Evolutionary conservation across 2,329 filamentous ascomycete species (phyloP).

Genomic region (Xylogone sp.): DNA sequence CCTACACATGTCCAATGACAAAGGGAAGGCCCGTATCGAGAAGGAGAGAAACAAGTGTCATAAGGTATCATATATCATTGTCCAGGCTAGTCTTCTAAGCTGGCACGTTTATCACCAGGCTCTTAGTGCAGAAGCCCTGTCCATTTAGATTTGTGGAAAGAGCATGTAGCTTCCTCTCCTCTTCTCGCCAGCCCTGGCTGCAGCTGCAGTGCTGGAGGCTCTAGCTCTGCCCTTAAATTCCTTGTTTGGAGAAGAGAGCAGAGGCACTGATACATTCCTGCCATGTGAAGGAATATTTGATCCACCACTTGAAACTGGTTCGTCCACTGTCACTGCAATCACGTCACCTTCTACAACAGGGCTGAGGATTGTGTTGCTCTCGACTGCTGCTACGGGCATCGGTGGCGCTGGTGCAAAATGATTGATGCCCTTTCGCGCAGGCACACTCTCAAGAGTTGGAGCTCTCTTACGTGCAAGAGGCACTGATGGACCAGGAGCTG

Average conservation of each 20-base stretch:
- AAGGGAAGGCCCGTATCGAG: neutral
- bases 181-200: slow-evolving; percentile 11
- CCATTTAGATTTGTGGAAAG: slow-evolving; percentile 17
- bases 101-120: too few species aligned
- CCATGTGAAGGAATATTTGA: slow-evolving; percentile 12
- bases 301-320: neutral
- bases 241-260: slow-evolving; percentile 12
- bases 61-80: neutral
- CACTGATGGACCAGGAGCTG: neutral
- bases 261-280: slow-evolving; percentile 24
- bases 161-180: slow-evolving; percentile 24
- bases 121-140: neutral
- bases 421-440: slow-evolving; percentile 9
- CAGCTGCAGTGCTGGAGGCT: slow-evolving; percentile 14
- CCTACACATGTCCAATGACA: neutral
- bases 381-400: neutral
- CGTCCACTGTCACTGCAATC: neutral
- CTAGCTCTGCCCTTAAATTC: slow-evolving; percentile 20
- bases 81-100: too few species aligned
- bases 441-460: neutral
- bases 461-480: neutral
- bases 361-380: slow-evolving; percentile 11
- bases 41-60: neutral
- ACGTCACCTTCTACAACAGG: slow-evolving; percentile 14
- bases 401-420: slow-evolving; percentile 6